A percentile compares a stretch with the other conserved stretches of the same genome.
Evolutionary conservation across 495 filamentous ascomycete species (phyloP).

Genomic region (Bacidia gigantensis): DNA sequence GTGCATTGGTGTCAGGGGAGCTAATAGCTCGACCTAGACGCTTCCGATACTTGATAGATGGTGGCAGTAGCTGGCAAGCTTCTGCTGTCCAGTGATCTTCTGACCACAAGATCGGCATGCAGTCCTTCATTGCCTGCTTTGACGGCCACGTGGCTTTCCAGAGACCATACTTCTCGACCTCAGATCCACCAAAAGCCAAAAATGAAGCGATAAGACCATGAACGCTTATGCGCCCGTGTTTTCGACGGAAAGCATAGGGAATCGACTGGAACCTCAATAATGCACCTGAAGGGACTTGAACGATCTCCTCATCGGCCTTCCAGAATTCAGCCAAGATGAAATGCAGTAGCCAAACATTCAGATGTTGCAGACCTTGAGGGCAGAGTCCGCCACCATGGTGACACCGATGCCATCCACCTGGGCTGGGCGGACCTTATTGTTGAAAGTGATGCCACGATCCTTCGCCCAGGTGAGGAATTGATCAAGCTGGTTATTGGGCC

Average conservation of each 20-base stretch:
- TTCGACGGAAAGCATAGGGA: slow-evolving; percentile 33
- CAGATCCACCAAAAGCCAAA: slow-evolving; percentile 36
- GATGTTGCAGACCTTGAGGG: slow-evolving; percentile 42
- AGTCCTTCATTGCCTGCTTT: slow-evolving; percentile 39
- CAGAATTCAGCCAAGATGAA: background rate
- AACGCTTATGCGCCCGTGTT: slow-evolving; percentile 39
- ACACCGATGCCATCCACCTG: slow-evolving; percentile 54
- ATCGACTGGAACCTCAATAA: slow-evolving; percentile 50
- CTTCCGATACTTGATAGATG: slow-evolving; percentile 26
- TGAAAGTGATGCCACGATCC: slow-evolving; percentile 40
- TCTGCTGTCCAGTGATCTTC: slow-evolving; percentile 18
- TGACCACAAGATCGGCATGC: slow-evolving; percentile 63
- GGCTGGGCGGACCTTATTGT: slow-evolving; percentile 41
- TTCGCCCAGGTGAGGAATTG: slow-evolving; percentile 50
- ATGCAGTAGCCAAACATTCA: background rate
- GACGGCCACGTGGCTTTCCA: slow-evolving; percentile 64
- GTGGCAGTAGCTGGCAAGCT: slow-evolving; percentile 22
- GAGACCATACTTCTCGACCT: slow-evolving; percentile 25
- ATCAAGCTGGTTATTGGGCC: slow-evolving; percentile 31
- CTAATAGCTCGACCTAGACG: slow-evolving; percentile 22
- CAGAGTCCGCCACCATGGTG: slow-evolving; percentile 55
- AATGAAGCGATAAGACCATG: slow-evolving; percentile 62
- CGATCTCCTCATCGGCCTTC: slow-evolving; percentile 39
- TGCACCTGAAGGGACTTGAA: slow-evolving; percentile 47
- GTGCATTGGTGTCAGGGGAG: background rate